A percentile compares a stretch with the other conserved stretches of the same genome.
Evolutionary conservation across 2,329 filamentous ascomycete species (phyloP).

Genomic region (Fusarium torreyae): DNA sequence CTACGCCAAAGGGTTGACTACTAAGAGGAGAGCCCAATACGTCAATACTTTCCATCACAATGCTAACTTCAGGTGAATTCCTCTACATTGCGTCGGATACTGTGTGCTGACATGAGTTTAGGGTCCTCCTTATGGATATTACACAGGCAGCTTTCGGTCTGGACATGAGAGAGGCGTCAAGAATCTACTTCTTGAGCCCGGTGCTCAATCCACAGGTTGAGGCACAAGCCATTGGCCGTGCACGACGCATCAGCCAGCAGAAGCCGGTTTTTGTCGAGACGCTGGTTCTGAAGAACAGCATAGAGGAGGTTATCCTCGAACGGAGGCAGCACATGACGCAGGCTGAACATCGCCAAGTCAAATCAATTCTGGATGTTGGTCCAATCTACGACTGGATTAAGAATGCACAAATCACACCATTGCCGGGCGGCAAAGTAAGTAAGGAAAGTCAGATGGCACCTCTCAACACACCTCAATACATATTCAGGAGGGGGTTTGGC

Average conservation of each 20-base stretch:
- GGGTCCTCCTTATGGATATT: slow-evolving; percentile 93
- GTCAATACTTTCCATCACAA: slow-evolving; percentile 83
- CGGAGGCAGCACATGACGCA: slow-evolving; percentile 82
- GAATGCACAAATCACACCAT: slow-evolving; percentile 63
- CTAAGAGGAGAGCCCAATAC: slow-evolving; percentile 78
- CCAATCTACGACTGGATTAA: slow-evolving; percentile 73
- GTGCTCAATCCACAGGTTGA: slow-evolving; percentile 89
- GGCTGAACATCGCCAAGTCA: slow-evolving; percentile 70
- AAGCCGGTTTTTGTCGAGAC: slow-evolving; percentile 88
- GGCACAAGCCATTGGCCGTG: slow-evolving; percentile 92
- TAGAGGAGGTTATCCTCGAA: slow-evolving; percentile 88
- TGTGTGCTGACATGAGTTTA: slow-evolving; percentile 38
- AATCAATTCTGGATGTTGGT: slow-evolving; percentile 70
- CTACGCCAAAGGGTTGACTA: slow-evolving; percentile 75
- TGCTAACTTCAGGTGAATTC: slow-evolving; percentile 68
- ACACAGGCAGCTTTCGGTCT: slow-evolving; percentile 89
- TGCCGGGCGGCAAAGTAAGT: slow-evolving; percentile 49
- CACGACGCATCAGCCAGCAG: slow-evolving; percentile 87
- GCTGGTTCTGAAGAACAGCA: slow-evolving; percentile 81
- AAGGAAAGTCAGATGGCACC: slow-evolving; percentile 65
- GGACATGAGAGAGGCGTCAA: slow-evolving; percentile 85
- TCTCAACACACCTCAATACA: slow-evolving; percentile 61
- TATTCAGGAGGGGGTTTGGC: slow-evolving; percentile 68
- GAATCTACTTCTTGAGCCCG: slow-evolving; percentile 91
- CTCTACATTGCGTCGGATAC: not conserved